These are phyloP conservation scores for Fusarium mexicanum DNA, from an alignment of 2,329 filamentous ascomycete species.

Conservation along the genomic window DNA sequence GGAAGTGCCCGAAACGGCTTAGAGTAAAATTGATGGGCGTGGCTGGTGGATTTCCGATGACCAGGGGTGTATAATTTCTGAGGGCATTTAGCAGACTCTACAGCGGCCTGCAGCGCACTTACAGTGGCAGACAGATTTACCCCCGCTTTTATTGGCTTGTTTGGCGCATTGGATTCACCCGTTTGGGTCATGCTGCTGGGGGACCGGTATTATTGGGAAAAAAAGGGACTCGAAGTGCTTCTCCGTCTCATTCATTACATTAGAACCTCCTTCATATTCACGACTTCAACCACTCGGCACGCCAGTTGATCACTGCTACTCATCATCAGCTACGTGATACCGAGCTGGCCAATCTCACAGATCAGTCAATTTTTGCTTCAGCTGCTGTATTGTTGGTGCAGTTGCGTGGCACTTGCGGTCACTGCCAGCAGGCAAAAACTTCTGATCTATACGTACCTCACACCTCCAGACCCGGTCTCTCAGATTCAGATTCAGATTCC, in stretches of 20 bases:
- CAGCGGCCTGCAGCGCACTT: conserved; percentile 28
- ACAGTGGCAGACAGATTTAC: conserved; percentile 8
- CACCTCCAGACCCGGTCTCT: neutral
- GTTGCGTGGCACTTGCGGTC: conserved; percentile 36
- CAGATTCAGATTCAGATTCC: conserved; percentile 29
- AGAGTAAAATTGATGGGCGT: conserved; percentile 33
- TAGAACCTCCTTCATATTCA: conserved; percentile 36
- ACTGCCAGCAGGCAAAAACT: conserved; percentile 39
- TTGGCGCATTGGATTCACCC: conserved; percentile 37
- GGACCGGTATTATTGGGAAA: conserved; percentile 39
- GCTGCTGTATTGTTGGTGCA: conserved; percentile 26
- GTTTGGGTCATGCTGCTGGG: conserved; percentile 28
- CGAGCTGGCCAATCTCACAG: neutral
- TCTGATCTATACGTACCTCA: conserved; percentile 44
- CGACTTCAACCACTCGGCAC: conserved; percentile 21
- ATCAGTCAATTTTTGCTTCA: conserved; percentile 16
- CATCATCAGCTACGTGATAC: conserved; percentile 14
- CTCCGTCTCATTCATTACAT: conserved; percentile 42
- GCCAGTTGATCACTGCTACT: conserved; percentile 24
- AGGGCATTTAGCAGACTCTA: conserved; percentile 8
- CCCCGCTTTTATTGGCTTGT: conserved; percentile 32
- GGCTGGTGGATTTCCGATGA: conserved; percentile 29
- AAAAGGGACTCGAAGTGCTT: conserved; percentile 43
- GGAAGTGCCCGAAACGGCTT: conserved; percentile 43
- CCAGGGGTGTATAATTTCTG: conserved; percentile 19